Evolutionary conservation across 805 yeast species (phyloP).

Genomic region (Starmerella bombi): DNA sequence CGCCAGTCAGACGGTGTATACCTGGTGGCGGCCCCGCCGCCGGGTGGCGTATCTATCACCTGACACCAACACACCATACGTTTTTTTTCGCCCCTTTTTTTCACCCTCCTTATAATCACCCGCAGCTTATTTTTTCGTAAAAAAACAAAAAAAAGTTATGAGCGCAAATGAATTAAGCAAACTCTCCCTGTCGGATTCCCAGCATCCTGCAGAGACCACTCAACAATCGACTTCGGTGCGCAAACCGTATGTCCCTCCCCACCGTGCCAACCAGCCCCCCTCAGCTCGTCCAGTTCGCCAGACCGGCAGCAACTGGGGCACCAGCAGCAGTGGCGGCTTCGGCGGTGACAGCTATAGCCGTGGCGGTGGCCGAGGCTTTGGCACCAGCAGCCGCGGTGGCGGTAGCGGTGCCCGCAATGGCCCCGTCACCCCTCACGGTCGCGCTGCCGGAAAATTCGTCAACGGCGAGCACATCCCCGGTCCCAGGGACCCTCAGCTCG

Average conservation of each 20-base stretch:
- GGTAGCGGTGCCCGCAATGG: slow-evolving; percentile 36
- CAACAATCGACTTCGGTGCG: not conserved
- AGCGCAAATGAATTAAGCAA: slow-evolving; percentile 19
- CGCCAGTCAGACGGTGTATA: too few relatives aligned
- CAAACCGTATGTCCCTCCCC: slow-evolving; percentile 45
- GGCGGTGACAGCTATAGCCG: slow-evolving; percentile 20
- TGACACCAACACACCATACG: too few relatives aligned
- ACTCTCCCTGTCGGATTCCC: slow-evolving; percentile 15
- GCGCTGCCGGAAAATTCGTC: slow-evolving; percentile 51
- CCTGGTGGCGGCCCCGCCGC: too few relatives aligned
- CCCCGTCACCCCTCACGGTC: slow-evolving; percentile 18
- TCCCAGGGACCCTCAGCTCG: slow-evolving; percentile 52
- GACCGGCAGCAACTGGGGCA: slow-evolving; percentile 21
- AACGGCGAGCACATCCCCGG: slow-evolving; percentile 86
- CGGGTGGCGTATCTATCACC: too few relatives aligned
- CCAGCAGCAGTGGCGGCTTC: slow-evolving; percentile 12
- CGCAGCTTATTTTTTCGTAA: not conserved
- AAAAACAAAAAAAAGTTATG: slow-evolving; percentile 12
- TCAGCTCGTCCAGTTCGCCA: not conserved
- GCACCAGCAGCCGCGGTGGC: slow-evolving; percentile 26
- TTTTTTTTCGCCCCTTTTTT: too few relatives aligned
- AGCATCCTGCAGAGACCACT: not conserved
- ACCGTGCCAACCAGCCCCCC: slow-evolving; percentile 24
- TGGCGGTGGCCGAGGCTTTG: slow-evolving; percentile 23
- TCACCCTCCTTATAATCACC: too few relatives aligned